These are phyloP conservation scores for Auricularia heimuer DNA, from an alignment of 768 basidiomycete genomes.

Conservation along the genomic window DNA sequence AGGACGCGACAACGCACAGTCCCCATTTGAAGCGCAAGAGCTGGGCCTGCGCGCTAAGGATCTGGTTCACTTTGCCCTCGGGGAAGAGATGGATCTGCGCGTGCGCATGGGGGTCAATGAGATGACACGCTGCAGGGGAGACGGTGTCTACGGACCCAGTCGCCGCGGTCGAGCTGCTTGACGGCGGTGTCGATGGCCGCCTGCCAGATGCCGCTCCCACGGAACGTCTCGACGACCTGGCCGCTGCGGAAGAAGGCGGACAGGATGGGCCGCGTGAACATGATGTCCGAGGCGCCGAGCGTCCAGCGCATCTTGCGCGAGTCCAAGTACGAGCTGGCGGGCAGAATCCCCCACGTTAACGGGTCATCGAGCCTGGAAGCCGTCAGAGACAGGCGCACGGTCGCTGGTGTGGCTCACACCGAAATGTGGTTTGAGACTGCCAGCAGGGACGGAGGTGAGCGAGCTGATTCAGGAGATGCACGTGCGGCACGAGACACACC, in stretches of 20 bases:
- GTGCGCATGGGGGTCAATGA: constrained; percentile 2
- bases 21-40: constrained; percentile 92
- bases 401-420: constrained; percentile 43
- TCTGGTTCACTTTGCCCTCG: constrained; percentile 83
- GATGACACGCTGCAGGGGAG: not conserved
- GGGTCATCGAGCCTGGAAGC: constrained; percentile 65
- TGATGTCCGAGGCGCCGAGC: constrained; percentile 84
- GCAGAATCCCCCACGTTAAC: constrained; percentile 79
- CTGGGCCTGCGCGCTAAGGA: constrained; percentile 17
- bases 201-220: constrained; percentile 86
- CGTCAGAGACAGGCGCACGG: constrained; percentile 5
- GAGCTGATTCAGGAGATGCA: no score
- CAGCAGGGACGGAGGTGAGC: no score
- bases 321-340: constrained; percentile 47
- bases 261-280: constrained; percentile 85
- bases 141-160: constrained; percentile 55
- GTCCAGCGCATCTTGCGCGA: constrained; percentile 70
- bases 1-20: constrained; percentile 46
- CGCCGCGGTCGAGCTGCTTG: constrained; percentile 65
- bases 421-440: constrained; percentile 91
- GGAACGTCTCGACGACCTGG: constrained; percentile 85
- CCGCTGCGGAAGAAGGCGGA: constrained; percentile 80
- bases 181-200: constrained; percentile 78
- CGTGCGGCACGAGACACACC: no score
- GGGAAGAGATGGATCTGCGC: constrained; percentile 81